phyloP scores from a whole-genome alignment of 2,329 filamentous ascomycete genomes.

The Penicillium rolfsii region DNA sequence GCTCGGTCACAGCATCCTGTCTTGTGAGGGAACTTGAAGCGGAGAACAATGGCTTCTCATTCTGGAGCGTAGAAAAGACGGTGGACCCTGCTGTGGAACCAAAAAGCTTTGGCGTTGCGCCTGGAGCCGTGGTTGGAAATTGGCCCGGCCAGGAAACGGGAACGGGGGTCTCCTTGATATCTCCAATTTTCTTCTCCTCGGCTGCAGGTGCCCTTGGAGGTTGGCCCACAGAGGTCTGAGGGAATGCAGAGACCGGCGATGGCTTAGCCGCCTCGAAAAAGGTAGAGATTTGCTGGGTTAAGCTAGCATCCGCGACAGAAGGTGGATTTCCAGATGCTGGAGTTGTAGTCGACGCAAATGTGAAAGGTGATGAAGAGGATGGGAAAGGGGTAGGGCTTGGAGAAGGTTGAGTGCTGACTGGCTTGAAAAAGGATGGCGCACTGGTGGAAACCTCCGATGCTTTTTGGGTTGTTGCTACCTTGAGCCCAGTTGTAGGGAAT shows the following conservation, averaged over 20 bases:
- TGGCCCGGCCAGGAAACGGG: neutral
- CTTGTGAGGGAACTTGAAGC: neutral
- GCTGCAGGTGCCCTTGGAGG: neutral
- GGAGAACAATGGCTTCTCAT: constrained; percentile 13
- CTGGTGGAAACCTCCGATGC: neutral
- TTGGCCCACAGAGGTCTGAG: neutral
- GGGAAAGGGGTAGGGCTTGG: neutral
- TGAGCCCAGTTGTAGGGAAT: neutral
- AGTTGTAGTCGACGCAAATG: neutral
- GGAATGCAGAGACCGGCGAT: neutral
- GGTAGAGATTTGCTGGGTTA: neutral
- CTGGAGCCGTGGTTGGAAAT: neutral
- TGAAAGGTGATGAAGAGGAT: constrained; percentile 5
- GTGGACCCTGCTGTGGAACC: neutral
- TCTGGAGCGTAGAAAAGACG: neutral
- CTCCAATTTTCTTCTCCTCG: neutral
- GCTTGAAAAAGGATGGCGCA: neutral
- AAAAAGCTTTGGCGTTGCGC: neutral
- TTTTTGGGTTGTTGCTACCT: neutral
- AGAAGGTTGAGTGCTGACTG: neutral
- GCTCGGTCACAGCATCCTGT: neutral
- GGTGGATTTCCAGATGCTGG: neutral
- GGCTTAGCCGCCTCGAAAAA: neutral
- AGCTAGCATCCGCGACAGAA: neutral
- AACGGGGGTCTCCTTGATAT: neutral